Evolutionary conservation across 2,329 filamentous ascomycete genomes (phyloP).

Genomic region (Fusarium sp.): DNA sequence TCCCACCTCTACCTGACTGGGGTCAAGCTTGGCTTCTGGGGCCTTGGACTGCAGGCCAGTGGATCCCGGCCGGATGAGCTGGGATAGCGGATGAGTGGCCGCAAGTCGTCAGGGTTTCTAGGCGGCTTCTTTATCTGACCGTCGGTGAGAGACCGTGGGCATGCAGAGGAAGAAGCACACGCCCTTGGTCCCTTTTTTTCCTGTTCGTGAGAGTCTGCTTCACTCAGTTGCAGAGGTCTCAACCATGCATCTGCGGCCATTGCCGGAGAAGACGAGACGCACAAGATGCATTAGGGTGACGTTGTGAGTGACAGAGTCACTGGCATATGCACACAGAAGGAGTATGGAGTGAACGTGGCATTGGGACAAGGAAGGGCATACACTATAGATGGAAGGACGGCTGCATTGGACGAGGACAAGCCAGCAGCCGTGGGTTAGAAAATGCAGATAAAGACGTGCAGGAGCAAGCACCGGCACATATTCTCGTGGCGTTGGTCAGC

Average conservation of each 20-base stretch:
- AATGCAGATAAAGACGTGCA: slow-evolving; percentile 13
- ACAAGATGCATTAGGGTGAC: slow-evolving; percentile 28
- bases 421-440: slow-evolving; percentile 2
- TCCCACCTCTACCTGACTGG: slow-evolving; percentile 10
- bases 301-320: slow-evolving; percentile 14
- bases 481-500: slow-evolving; percentile 15
- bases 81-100: slow-evolving; percentile 18
- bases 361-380: neutral
- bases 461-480: neutral
- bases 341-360: slow-evolving; percentile 1
- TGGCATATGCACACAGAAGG: slow-evolving; percentile 8
- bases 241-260: neutral
- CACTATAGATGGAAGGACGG: neutral
- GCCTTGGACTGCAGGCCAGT: slow-evolving; percentile 14
- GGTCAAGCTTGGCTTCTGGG: slow-evolving; percentile 21
- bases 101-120: slow-evolving; percentile 2
- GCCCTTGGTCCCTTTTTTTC: neutral
- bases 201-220: neutral
- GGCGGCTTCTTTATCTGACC: slow-evolving; percentile 15
- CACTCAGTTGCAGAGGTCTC: neutral
- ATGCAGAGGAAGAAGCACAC: slow-evolving; percentile 6
- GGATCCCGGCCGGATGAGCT: slow-evolving; percentile 28
- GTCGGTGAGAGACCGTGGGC: slow-evolving; percentile 7
- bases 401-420: slow-evolving; percentile 4
- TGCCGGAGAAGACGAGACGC: slow-evolving; percentile 10